Evolutionary conservation across 1,284 basidiomycete genomes (phyloP).

Genomic region (Clitocybe nebularis): DNA sequence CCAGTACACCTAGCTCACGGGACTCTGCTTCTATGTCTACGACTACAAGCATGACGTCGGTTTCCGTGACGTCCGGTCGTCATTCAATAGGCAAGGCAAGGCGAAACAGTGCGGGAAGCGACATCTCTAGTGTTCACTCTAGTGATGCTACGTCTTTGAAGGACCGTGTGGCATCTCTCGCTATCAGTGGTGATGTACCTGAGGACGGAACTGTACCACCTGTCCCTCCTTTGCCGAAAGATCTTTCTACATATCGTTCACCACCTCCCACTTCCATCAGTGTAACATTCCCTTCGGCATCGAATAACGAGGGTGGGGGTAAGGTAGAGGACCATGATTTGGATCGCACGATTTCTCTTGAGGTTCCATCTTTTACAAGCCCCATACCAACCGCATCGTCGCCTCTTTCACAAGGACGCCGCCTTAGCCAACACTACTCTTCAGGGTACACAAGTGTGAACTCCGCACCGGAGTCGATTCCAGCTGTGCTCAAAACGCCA

Average conservation of each 20-base stretch:
- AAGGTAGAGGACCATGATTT: conserved; percentile 33
- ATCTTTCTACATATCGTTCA: conserved; percentile 75
- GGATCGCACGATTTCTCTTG: conserved; percentile 47
- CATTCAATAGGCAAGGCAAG: conserved; percentile 56
- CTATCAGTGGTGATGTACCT: conserved; percentile 48
- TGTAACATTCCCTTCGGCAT: conserved; percentile 42
- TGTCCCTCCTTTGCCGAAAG: conserved; percentile 94
- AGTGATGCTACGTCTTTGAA: conserved; percentile 58
- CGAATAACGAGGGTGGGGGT: conserved; percentile 36
- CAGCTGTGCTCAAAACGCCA: conserved; percentile 59
- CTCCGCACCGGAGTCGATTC: conserved; percentile 38
- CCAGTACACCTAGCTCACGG: conserved; percentile 75
- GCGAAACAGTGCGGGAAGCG: conserved; percentile 84
- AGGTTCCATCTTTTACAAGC: conserved; percentile 40
- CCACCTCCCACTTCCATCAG: conserved; percentile 53
- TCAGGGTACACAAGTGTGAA: conserved; percentile 31
- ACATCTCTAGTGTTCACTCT: conserved; percentile 72
- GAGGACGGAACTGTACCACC: conserved; percentile 80
- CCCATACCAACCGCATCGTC: conserved; percentile 30
- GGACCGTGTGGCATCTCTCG: conserved; percentile 62
- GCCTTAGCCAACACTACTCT: conserved; percentile 34
- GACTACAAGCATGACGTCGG: conserved; percentile 72
- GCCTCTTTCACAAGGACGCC: conserved; percentile 23
- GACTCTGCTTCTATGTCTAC: conserved; percentile 79
- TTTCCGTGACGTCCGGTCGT: conserved; percentile 62